Percentiles rank a stretch among this genome's conserved stretches.
These are phyloP conservation scores for Nothophoma quercina DNA, from an alignment of 2,329 filamentous ascomycete species.

Conservation along the genomic window DNA sequence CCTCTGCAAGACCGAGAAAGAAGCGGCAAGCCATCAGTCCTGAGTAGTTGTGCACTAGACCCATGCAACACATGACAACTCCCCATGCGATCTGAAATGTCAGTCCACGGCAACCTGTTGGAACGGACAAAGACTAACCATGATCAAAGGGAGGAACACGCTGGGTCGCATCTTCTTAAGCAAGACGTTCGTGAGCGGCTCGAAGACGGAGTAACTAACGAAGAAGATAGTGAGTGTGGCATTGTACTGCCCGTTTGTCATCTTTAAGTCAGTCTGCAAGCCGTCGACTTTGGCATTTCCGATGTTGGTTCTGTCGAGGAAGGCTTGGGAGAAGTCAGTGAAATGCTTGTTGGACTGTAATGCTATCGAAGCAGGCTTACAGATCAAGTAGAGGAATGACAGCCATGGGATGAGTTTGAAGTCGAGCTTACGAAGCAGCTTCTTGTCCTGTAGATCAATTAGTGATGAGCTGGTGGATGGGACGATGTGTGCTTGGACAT, in stretches of 20 bases:
- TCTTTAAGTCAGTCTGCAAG: slow-evolving; percentile 64
- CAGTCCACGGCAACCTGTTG: neutral
- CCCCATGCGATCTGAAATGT: slow-evolving; percentile 60
- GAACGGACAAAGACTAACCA: slow-evolving; percentile 58
- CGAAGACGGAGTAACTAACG: slow-evolving; percentile 81
- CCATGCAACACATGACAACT: slow-evolving; percentile 72
- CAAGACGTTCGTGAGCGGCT: slow-evolving; percentile 79
- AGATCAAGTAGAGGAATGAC: slow-evolving; percentile 75
- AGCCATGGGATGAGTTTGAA: slow-evolving; percentile 70
- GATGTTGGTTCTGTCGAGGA: slow-evolving; percentile 77
- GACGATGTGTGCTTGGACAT: slow-evolving; percentile 35
- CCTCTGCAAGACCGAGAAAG: slow-evolving; percentile 76
- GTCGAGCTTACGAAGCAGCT: slow-evolving; percentile 69
- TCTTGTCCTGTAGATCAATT: slow-evolving; percentile 61
- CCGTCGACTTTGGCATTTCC: slow-evolving; percentile 73
- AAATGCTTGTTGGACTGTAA: neutral
- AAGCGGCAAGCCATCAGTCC: slow-evolving; percentile 69
- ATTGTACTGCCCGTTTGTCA: slow-evolving; percentile 74
- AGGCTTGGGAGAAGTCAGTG: slow-evolving; percentile 44
- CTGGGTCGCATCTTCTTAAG: slow-evolving; percentile 79
- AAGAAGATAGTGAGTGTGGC: slow-evolving; percentile 83
- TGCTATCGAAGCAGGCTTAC: slow-evolving; percentile 31
- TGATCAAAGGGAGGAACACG: slow-evolving; percentile 82
- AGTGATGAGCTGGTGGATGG: neutral
- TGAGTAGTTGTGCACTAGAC: slow-evolving; percentile 68